Conservation (phyloP, 1,284 basidiomycete species). For the Ustilago curta region DNA sequence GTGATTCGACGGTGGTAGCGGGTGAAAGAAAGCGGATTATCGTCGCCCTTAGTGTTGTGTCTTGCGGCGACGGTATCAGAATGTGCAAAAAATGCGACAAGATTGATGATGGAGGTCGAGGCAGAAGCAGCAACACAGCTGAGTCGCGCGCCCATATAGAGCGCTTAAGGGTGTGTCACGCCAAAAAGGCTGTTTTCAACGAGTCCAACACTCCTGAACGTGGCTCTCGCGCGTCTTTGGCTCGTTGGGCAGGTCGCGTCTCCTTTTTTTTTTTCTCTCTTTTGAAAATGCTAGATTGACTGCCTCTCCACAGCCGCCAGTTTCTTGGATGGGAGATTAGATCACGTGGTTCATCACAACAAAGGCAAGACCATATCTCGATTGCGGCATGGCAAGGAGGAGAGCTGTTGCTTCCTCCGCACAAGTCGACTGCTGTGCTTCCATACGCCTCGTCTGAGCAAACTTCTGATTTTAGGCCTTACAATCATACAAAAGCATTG, state of each 20-base stretch:
- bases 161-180: no score
- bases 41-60: neutral
- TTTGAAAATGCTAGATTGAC: neutral
- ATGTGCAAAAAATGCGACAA: no score
- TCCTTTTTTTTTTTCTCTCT: no score
- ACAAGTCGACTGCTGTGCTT: neutral
- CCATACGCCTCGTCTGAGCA: no score
- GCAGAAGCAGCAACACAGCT: neutral
- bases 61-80: no score
- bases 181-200: neutral
- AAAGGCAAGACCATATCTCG: neutral
- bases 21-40: neutral
- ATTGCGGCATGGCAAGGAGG: neutral
- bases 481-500: no score
- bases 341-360: constrained; percentile 4
- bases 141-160: neutral
- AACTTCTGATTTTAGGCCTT: no score
- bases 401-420: neutral
- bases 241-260: neutral
- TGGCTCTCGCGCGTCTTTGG: neutral
- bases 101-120: neutral
- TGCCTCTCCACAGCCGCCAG: neutral
- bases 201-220: neutral
- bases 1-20: neutral
- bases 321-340: neutral